These are phyloP conservation scores for Penicillium hesseltinei DNA, from an alignment of 2,329 filamentous ascomycete species.

Conservation along the genomic window DNA sequence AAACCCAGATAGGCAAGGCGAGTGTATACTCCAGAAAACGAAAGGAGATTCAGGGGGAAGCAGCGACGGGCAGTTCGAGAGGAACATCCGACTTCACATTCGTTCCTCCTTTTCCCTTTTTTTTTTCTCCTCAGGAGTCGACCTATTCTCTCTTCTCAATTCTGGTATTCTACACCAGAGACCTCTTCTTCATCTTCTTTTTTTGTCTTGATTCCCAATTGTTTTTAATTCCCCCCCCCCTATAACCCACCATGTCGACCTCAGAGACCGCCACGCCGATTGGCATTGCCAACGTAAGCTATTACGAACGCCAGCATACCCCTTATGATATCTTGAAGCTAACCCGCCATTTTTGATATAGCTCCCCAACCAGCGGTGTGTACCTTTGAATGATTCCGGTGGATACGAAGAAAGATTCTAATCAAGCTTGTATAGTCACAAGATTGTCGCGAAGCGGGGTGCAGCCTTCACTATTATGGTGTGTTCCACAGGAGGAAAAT, in stretches of 20 bases:
- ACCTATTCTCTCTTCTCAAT: constrained; percentile 7
- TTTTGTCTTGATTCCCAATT: constrained; percentile 21
- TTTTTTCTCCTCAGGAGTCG: constrained; percentile 13
- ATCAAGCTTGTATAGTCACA: constrained; percentile 53
- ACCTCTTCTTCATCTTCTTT: constrained; percentile 18
- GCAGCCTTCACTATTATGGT: constrained; percentile 99
- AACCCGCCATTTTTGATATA: constrained; percentile 32
- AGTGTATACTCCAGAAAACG: constrained; percentile 31
- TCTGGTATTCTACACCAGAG: constrained; percentile 13
- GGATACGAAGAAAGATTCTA: constrained; percentile 19
- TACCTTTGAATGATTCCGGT: constrained; percentile 41
- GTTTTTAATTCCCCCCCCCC: constrained; percentile 14
- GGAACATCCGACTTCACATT: constrained; percentile 6
- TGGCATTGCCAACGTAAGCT: constrained; percentile 71
- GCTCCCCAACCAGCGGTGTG: constrained; percentile 68
- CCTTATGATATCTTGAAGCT: constrained; percentile 7
- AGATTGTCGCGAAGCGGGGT: constrained; percentile 78
- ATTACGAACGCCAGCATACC: neutral
- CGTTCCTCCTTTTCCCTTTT: constrained; percentile 21
- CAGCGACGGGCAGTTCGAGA: constrained; percentile 21
- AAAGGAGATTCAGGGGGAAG: constrained; percentile 32
- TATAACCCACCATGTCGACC: constrained; percentile 51
- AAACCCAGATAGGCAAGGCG: constrained; percentile 27
- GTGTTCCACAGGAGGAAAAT: constrained; percentile 32
- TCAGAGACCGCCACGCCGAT: constrained; percentile 64